A percentile compares a stretch with the other conserved stretches of the same genome.
phyloP scores from a whole-genome alignment of 257 asterid genomes.

The Solanum pennellii region DNA sequence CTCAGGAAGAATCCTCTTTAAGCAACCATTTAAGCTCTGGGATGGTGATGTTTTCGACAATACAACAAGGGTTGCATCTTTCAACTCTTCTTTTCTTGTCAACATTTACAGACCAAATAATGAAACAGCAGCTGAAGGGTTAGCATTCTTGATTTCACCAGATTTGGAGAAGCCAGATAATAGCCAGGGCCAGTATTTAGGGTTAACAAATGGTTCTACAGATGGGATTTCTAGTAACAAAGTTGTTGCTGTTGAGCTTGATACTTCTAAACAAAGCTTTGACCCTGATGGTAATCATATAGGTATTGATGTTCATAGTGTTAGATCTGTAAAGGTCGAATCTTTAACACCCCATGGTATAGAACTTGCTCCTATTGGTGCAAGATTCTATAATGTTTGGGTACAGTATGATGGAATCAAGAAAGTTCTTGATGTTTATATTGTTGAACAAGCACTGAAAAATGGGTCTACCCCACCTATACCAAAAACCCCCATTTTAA shows the following conservation, averaged over 20 bases:
- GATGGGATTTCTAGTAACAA: constrained; percentile 36
- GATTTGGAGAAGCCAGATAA: constrained; percentile 19
- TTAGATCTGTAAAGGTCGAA: constrained; percentile 22
- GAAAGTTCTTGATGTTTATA: constrained; percentile 28
- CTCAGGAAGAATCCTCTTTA: constrained; percentile 46
- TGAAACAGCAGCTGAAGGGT: constrained; percentile 48
- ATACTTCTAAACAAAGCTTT: constrained; percentile 55
- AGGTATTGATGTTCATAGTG: constrained; percentile 48
- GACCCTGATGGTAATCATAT: constrained; percentile 78
- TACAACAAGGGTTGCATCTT: constrained; percentile 27
- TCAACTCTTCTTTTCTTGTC: constrained; percentile 57
- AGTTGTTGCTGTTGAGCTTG: constrained; percentile 74
- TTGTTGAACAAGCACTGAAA: constrained; percentile 26
- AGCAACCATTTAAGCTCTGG: constrained; percentile 46
- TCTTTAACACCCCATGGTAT: constrained; percentile 29
- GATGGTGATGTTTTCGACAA: constrained; percentile 4
- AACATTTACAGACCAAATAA: constrained; percentile 18
- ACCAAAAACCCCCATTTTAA: constrained; percentile 29
- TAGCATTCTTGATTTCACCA: constrained; percentile 59
- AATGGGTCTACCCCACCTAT: constrained; percentile 36
- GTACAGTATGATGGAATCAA: constrained; percentile 50
- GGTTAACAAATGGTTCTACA: constrained; percentile 51
- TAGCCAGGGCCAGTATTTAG: constrained; percentile 67
- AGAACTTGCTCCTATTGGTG: constrained; percentile 33
- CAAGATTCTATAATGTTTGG: constrained; percentile 60